Percentiles rank a stretch among this genome's conserved stretches.
Evolutionary conservation across 2,329 filamentous ascomycete species (phyloP).

Genomic region (Podosphaera xanthii): DNA sequence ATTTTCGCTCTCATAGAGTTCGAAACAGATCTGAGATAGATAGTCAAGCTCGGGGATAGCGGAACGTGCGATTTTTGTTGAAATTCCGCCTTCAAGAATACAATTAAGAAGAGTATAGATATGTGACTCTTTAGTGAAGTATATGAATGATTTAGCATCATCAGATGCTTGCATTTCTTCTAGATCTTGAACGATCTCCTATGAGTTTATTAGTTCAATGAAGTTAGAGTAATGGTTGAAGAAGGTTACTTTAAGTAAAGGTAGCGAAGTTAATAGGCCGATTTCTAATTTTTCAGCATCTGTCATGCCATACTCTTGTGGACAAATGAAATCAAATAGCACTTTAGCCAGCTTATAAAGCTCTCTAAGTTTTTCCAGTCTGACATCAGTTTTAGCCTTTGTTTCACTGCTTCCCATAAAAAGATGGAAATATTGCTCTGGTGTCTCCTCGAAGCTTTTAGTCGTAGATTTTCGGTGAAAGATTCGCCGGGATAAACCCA

Average conservation of each 20-base stretch:
- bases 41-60: conserved; percentile 96
- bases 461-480: conserved; percentile 40
- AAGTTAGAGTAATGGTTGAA: neutral
- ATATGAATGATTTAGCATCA: conserved; percentile 89
- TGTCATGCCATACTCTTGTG: conserved; percentile 92
- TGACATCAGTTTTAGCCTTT: conserved; percentile 60
- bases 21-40: conserved; percentile 90
- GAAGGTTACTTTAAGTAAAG: conserved; percentile 39
- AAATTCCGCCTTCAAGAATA: conserved; percentile 87
- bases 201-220: neutral
- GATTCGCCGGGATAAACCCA: conserved; percentile 22
- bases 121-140: conserved; percentile 97
- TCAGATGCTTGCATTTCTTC: conserved; percentile 93
- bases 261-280: conserved; percentile 77
- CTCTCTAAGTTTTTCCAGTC: conserved; percentile 74
- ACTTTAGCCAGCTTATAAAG: conserved; percentile 87
- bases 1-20: conserved; percentile 88
- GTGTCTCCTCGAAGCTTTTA: conserved; percentile 27
- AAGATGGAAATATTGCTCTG: conserved; percentile 60
- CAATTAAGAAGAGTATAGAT: conserved; percentile 97
- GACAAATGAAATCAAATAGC: conserved; percentile 93
- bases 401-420: conserved; percentile 55
- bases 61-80: conserved; percentile 87
- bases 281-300: conserved; percentile 97
- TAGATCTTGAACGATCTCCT: conserved; percentile 89